A percentile compares a stretch with the other conserved stretches of the same genome.
These are phyloP conservation scores for Xylaria flabelliformis DNA, from an alignment of 495 filamentous ascomycete genomes.

Conservation along the genomic window DNA sequence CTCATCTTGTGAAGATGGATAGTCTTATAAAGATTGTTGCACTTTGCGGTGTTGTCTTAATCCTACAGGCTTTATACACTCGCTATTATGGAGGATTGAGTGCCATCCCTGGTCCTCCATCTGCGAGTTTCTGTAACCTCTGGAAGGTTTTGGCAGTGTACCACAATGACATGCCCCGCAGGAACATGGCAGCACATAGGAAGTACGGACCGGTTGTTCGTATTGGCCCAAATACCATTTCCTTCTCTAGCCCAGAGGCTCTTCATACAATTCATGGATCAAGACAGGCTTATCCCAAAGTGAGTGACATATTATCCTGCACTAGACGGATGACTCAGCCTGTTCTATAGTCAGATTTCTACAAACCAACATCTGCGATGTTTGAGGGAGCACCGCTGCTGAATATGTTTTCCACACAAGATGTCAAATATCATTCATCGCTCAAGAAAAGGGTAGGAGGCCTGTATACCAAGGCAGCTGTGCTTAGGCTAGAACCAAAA, in stretches of 20 bases:
- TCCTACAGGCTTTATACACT: neutral
- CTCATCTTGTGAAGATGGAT: neutral
- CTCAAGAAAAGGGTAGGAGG: constrained; percentile 14
- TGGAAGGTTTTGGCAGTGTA: constrained; percentile 27
- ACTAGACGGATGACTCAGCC: no score
- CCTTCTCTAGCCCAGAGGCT: no score
- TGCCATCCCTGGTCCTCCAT: neutral
- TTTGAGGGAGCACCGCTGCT: no score
- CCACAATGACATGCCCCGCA: constrained; percentile 24
- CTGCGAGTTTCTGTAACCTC: constrained; percentile 18
- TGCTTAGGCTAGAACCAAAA: neutral
- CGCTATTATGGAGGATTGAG: neutral
- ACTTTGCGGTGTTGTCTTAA: neutral
- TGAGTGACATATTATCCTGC: no score
- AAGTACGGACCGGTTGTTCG: neutral
- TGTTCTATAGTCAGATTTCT: no score
- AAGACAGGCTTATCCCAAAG: no score
- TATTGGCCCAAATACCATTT: no score
- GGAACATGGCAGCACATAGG: constrained; percentile 24
- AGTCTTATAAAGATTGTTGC: neutral
- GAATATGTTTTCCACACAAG: no score
- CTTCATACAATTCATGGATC: no score
- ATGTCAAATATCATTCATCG: no score
- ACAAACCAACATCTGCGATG: no score
- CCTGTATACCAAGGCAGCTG: constrained; percentile 14